Evolutionary conservation across 2,329 filamentous ascomycete species (phyloP).

Genomic region (Aspergillus arachidicola): DNA sequence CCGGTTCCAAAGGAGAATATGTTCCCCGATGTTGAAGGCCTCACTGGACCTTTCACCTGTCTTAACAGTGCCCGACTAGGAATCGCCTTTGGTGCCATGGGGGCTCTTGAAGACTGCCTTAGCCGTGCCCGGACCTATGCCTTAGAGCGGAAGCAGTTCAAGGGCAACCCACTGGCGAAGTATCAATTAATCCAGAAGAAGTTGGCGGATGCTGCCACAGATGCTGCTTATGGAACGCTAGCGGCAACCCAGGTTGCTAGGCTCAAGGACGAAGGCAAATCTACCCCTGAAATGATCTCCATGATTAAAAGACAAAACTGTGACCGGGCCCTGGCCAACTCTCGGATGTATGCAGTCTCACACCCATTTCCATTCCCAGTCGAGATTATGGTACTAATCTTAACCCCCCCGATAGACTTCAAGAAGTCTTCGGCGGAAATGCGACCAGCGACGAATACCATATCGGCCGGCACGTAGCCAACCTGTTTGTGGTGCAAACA

Average conservation of each 20-base stretch:
- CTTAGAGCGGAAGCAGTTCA: conserved; percentile 95
- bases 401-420: conserved; percentile 56
- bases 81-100: conserved; percentile 91
- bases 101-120: conserved; percentile 91
- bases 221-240: conserved; percentile 87
- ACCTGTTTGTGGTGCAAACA: conserved; percentile 95
- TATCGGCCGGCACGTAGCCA: conserved; percentile 92
- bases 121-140: conserved; percentile 78
- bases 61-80: conserved; percentile 92
- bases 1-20: conserved; percentile 90
- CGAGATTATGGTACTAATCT: not conserved
- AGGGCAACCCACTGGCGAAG: conserved; percentile 88
- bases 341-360: conserved; percentile 60
- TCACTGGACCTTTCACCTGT: conserved; percentile 88
- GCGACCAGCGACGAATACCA: conserved; percentile 97
- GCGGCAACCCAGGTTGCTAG: conserved; percentile 88
- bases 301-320: conserved; percentile 99
- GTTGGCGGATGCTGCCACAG: conserved; percentile 86
- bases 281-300: conserved; percentile 90
- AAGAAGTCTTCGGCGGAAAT: conserved; percentile 97
- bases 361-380: not conserved
- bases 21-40: conserved; percentile 86
- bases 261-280: conserved; percentile 88
- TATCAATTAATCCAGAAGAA: conserved; percentile 99
- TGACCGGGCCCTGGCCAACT: conserved; percentile 79